A percentile compares a stretch with the other conserved stretches of the same genome.
phyloP scores from a whole-genome alignment of 2,329 filamentous ascomycete genomes.

The Colletotrichum acutatum region DNA sequence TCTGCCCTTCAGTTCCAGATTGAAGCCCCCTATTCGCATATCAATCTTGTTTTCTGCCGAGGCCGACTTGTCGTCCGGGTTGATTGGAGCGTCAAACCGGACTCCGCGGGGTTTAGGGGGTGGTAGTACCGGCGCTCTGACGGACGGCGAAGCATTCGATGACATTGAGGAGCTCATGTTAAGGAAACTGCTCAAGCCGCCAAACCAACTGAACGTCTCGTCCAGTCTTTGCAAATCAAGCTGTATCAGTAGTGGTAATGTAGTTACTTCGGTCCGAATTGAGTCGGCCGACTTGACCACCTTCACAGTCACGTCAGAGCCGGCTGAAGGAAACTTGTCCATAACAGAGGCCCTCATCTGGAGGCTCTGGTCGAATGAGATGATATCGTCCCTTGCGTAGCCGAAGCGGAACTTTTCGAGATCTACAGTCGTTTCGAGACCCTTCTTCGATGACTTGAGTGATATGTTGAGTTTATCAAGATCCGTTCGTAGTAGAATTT shows the following conservation, averaged over 20 bases:
- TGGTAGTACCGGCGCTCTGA: slow-evolving; percentile 50
- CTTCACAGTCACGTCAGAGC: slow-evolving; percentile 68
- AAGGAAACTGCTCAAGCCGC: slow-evolving; percentile 89
- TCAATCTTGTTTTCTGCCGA: slow-evolving; percentile 75
- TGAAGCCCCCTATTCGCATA: slow-evolving; percentile 78
- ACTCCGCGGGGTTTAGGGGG: slow-evolving; percentile 64
- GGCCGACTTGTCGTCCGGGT: slow-evolving; percentile 58
- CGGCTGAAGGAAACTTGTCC: slow-evolving; percentile 67
- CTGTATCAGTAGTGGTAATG: slow-evolving; percentile 79
- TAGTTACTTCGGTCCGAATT: slow-evolving; percentile 73
- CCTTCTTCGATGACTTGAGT: slow-evolving; percentile 41
- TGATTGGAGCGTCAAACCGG: slow-evolving; percentile 65
- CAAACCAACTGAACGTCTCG: slow-evolving; percentile 88
- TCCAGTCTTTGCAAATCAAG: slow-evolving; percentile 85
- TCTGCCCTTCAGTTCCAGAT: slow-evolving; percentile 81
- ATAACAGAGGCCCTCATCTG: slow-evolving; percentile 69
- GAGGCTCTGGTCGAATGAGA: slow-evolving; percentile 69
- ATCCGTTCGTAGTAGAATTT: slow-evolving; percentile 63
- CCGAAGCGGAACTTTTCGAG: slow-evolving; percentile 71
- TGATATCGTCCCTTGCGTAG: slow-evolving; percentile 70
- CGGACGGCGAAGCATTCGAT: slow-evolving; percentile 70
- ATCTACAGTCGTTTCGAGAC: slow-evolving; percentile 52
- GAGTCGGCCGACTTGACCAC: slow-evolving; percentile 56
- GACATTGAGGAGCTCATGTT: slow-evolving; percentile 88
- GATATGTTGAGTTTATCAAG: slow-evolving; percentile 56